Percentiles rank a stretch among this genome's conserved stretches.
Evolutionary conservation across 768 basidiomycete genomes (phyloP).

Genomic region (Pleurotus sapidus): DNA sequence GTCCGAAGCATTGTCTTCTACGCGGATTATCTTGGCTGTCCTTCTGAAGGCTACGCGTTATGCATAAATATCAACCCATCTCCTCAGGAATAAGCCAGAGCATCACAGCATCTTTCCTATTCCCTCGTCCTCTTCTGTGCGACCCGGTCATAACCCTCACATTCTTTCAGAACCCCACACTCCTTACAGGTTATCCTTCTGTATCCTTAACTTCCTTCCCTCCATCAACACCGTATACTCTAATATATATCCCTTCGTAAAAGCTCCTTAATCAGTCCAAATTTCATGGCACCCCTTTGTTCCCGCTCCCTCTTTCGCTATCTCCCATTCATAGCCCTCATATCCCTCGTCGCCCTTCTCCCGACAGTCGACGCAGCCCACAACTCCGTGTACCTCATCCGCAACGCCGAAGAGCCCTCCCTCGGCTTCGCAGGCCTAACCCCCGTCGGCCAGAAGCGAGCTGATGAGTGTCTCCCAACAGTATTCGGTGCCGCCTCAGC

Average conservation of each 20-base stretch:
- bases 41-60: no score
- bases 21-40: no score
- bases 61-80: no score
- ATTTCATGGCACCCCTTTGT: neutral
- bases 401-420: constrained; percentile 20
- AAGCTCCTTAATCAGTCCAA: neutral
- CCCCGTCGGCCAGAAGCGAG: constrained; percentile 17
- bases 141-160: neutral
- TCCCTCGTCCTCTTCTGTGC: neutral
- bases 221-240: neutral
- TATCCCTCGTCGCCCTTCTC: constrained; percentile 2
- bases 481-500: constrained; percentile 10
- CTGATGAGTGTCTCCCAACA: constrained; percentile 18
- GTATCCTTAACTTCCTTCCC: no score
- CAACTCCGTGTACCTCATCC: constrained; percentile 20
- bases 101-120: no score
- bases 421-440: constrained; percentile 18
- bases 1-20: no score
- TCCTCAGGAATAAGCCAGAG: no score
- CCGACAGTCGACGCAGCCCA: constrained; percentile 11
- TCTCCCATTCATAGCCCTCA: neutral
- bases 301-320: neutral
- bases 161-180: neutral
- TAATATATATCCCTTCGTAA: no score
- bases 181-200: neutral